Base-by-base conservation (phyloP, 2,329 filamentous ascomycete genomes). In the Intubia oerlemansii region DNA sequence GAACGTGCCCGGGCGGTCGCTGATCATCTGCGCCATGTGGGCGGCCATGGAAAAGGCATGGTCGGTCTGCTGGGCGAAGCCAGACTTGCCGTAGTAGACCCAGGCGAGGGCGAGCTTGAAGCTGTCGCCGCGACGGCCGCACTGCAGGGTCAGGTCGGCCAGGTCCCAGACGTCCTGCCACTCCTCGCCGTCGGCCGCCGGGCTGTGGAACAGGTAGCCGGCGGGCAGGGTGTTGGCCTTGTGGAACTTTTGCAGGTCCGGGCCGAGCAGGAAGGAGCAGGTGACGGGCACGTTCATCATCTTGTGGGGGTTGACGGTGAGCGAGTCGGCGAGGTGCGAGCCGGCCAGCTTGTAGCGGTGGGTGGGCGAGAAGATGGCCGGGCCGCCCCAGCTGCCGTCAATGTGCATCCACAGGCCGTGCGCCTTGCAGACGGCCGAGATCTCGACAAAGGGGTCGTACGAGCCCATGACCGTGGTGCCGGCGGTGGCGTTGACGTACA, bases 401-500 rank as follows among this genome's bases (percentile, higher is more conserved):
- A 95, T 65, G 53, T 98, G 88, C 51, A 95, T 56, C 88, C 88
- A 98, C 25, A 95, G 52, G 30, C 66, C 62, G 44, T 81, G 61
- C 34, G 62, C 59, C 37, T 66, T 62, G 52, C 79, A 88, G 12
- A 93, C 58, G 17, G 54, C 55, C 1, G 72, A 61, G 36, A 93
- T 72, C 3, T 62, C 64, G 10, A 58, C 49, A 40, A 92, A 73
- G 0, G 79, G 78, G 43, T 93, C 85, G 45, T 75, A 98, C 1
- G 78, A 81, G 11, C 88, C 88, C 36, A 85, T 57, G 3, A 95
- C 85, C 0, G 88, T 98, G 1, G 85, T 93, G 12, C 88, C 88
- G 1, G 88, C 85, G 1, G 88, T 95, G 5, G 84, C 78, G 46
- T 93, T 95, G 45, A 95, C 79, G 51, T 91, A 93, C 35, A 98